Conservation (phyloP, 495 filamentous ascomycete genomes). For the Talaromyces proteolyticus region DNA sequence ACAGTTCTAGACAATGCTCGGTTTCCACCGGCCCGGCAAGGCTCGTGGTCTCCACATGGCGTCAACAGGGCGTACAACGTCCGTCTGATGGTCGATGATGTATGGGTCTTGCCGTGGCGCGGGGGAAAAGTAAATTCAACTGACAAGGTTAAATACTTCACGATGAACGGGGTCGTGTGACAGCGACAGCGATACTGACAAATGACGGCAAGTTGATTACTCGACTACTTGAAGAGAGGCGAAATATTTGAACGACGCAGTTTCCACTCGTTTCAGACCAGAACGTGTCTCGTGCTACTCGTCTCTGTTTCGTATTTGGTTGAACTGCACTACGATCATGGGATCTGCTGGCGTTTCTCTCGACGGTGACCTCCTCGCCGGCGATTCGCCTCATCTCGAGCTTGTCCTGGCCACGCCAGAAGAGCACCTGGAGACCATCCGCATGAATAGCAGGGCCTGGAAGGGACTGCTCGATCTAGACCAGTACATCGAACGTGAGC, state of each 20-base stretch:
- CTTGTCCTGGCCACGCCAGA: slow-evolving; percentile 62
- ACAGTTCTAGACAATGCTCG: no score
- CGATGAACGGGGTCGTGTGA: no score
- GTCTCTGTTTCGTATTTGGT: neutral
- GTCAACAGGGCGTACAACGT: no score
- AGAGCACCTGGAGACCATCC: slow-evolving; percentile 59
- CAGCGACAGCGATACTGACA: no score
- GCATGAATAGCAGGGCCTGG: slow-evolving; percentile 67
- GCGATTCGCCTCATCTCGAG: slow-evolving; percentile 53
- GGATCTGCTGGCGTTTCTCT: slow-evolving; percentile 3
- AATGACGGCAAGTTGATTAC: no score
- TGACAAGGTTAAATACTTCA: no score
- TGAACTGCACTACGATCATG: neutral
- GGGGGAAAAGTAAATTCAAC: no score
- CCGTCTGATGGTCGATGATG: no score
- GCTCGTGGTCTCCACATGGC: no score
- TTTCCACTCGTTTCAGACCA: neutral
- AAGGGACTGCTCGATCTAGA: slow-evolving; percentile 57
- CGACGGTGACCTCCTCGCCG: slow-evolving; percentile 41
- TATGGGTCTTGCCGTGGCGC: no score
- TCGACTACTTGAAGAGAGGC: no score
- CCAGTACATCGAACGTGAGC: slow-evolving; percentile 75
- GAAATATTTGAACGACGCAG: neutral
- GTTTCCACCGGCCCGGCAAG: no score
- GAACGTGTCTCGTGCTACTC: neutral